These are phyloP conservation scores for Nakazawaea populi DNA, from an alignment of 805 yeast genomes.

Conservation along the genomic window DNA sequence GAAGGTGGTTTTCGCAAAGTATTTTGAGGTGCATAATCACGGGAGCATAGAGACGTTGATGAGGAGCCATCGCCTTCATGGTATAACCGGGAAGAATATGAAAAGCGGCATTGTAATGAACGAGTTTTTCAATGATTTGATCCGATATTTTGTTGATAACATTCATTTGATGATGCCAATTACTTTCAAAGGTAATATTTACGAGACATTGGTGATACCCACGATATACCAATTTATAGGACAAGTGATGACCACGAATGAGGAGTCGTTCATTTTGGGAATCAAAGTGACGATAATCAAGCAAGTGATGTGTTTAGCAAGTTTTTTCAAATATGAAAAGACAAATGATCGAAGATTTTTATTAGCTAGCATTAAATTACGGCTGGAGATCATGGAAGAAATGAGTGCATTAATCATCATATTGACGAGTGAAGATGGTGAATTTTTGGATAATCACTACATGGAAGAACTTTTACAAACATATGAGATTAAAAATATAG, in stretches of 20 bases:
- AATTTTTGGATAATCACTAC: slow-evolving; percentile 24
- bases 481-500: slow-evolving; percentile 15
- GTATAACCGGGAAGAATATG: background rate
- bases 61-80: background rate
- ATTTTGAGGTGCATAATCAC: slow-evolving; percentile 6
- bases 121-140: slow-evolving; percentile 11
- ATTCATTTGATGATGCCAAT: slow-evolving; percentile 11
- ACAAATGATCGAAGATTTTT: background rate
- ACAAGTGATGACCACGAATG: background rate
- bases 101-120: background rate
- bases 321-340: slow-evolving; percentile 5
- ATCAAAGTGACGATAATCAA: slow-evolving; percentile 4
- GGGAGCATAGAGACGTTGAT: background rate
- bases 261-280: background rate
- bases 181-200: slow-evolving; percentile 13
- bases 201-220: slow-evolving; percentile 12
- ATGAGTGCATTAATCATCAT: slow-evolving; percentile 22
- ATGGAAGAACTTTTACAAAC: slow-evolving; percentile 1
- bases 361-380: background rate
- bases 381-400: slow-evolving; percentile 4
- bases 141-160: slow-evolving; percentile 15
- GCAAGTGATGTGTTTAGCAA: slow-evolving; percentile 8
- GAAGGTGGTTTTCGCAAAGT: slow-evolving; percentile 19
- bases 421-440: slow-evolving; percentile 32
- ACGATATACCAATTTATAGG: slow-evolving; percentile 9